phyloP scores from a whole-genome alignment of 106 monocot species.

The Vanilla planifolia region DNA sequence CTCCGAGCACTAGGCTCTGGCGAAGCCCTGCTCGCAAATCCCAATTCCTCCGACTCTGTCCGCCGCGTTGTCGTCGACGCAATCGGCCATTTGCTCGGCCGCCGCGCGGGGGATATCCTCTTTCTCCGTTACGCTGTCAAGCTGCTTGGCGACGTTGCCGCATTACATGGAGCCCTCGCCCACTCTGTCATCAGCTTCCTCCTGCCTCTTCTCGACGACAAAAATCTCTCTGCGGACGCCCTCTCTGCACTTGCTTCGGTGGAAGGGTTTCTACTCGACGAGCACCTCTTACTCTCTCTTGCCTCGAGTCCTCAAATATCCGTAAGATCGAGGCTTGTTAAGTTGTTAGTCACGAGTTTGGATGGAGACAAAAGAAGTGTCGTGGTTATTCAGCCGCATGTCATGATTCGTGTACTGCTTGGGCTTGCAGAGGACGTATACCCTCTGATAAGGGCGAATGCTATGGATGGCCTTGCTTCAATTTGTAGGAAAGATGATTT shows the following conservation, averaged over 20 bases:
- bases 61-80: neutral
- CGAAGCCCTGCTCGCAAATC: slow-evolving; percentile 1
- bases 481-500: slow-evolving; percentile 22
- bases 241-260: slow-evolving; percentile 34
- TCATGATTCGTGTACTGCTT: slow-evolving; percentile 38
- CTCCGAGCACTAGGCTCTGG: neutral
- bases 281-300: slow-evolving; percentile 28
- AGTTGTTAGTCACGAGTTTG: slow-evolving; percentile 20
- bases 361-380: neutral
- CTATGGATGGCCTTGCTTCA: slow-evolving; percentile 36
- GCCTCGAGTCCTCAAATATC: slow-evolving; percentile 29
- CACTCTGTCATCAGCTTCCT: slow-evolving; percentile 3
- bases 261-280: slow-evolving; percentile 18
- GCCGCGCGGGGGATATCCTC: neutral
- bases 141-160: neutral
- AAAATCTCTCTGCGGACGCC: slow-evolving; percentile 25
- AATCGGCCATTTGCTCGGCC: neutral
- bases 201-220: slow-evolving; percentile 2
- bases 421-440: slow-evolving; percentile 46
- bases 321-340: slow-evolving; percentile 34
- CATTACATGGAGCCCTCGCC: neutral
- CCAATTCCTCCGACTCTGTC: slow-evolving; percentile 2
- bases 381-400: slow-evolving; percentile 9
- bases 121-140: neutral
- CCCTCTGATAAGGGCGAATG: slow-evolving; percentile 38